phyloP scores from a whole-genome alignment of 257 asterid species.

The Solanum chmielewskii region DNA sequence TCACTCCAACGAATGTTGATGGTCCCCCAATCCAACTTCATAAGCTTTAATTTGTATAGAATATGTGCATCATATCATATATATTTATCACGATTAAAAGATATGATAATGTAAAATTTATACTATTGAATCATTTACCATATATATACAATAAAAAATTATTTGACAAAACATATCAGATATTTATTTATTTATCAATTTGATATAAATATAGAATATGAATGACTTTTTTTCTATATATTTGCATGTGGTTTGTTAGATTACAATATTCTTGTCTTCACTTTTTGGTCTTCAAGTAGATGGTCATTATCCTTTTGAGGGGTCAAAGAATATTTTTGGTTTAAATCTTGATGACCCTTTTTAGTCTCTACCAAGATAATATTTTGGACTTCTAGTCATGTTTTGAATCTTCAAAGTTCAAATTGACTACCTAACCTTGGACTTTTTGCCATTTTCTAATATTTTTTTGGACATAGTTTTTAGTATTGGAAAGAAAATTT shows the following conservation, averaged over 20 bases:
- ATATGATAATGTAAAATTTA: neutral
- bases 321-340: neutral
- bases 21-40: neutral
- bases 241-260: neutral
- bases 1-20: too few species aligned
- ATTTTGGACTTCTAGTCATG: neutral
- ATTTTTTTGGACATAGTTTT: neutral
- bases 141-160: neutral
- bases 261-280: neutral
- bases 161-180: neutral
- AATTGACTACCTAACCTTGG: neutral
- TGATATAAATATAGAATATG: neutral
- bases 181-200: neutral
- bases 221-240: neutral
- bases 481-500: neutral
- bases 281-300: neutral
- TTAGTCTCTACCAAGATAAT: neutral
- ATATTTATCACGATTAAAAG: neutral
- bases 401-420: neutral
- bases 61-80: neutral
- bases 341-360: neutral
- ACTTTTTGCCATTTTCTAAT: neutral
- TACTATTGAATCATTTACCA: neutral
- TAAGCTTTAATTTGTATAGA: too few species aligned
- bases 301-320: neutral